phyloP scores from a whole-genome alignment of 2,329 filamentous ascomycete species.

The Botrytis deweyae region DNA sequence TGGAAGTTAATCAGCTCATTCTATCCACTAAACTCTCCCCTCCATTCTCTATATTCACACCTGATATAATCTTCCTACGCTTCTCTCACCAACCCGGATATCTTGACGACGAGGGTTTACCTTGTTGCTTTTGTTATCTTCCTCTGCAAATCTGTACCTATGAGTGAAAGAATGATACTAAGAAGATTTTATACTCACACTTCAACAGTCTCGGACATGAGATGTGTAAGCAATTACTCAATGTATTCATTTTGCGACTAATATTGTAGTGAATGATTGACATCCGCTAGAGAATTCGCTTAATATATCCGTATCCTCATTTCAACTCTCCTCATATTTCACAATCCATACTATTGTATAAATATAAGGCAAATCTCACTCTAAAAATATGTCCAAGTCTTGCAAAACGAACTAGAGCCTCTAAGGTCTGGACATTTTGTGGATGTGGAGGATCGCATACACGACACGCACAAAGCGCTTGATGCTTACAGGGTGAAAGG shows the following conservation, averaged over 20 bases:
- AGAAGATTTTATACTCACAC: background rate
- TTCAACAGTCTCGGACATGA: too few species aligned
- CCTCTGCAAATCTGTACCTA: background rate
- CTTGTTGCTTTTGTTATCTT: fast-evolving
- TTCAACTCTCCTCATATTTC: background rate
- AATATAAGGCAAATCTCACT: background rate
- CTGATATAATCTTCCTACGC: background rate
- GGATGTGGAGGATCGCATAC: fast-evolving
- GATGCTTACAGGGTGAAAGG: background rate
- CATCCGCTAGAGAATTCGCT: background rate
- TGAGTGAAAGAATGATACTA: background rate
- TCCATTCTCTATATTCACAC: background rate
- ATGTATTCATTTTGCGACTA: background rate
- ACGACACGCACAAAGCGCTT: background rate
- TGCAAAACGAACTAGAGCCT: too few species aligned
- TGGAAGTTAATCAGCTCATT: fast-evolving
- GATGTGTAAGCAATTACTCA: background rate
- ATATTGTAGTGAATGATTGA: background rate
- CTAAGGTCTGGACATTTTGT: fast-evolving
- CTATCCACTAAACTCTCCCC: background rate
- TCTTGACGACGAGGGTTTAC: background rate
- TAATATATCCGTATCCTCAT: background rate
- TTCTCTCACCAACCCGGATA: background rate
- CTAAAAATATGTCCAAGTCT: background rate
- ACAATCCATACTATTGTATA: background rate